Base-by-base conservation (phyloP, 169 alveolate species). In the Pseudocohnilembus persalinus region DNA sequence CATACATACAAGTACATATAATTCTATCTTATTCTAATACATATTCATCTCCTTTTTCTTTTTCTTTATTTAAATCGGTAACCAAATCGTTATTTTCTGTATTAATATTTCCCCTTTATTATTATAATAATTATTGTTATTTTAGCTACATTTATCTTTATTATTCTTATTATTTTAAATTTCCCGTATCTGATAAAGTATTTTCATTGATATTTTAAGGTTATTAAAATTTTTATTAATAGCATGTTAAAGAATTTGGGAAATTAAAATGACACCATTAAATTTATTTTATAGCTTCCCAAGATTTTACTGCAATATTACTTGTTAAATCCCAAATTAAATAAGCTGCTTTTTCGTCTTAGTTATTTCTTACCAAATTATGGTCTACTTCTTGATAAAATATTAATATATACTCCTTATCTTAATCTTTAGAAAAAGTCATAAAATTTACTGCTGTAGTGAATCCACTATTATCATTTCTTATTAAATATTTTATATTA, bases 31-130 rank as follows among this genome's bases (percentile, higher is more conserved):
- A 20, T 11, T 49, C 68, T 20, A 49, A 11, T 20, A 49, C 68
- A 49, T 49, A 11, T 49, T 49, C 20, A 20, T 49, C 68, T 49
- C 20, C 68, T 49, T 49, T 49, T 4, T 91, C 94, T 31, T 92
- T 92, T 82, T 92, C 95, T 64, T 90, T 85, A 75, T 80, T 83
- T 75, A 94, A 73, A 28, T 94, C 80, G 1, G 94, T 89, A 81
- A 89, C 90, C 79, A 94, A 89, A 75, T 92, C 93, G 65, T 91
- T 73, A 81, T 90, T 90, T 72, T 92, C 74, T 77, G 89, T 94
- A 63, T 96, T 96, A 65, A 79, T 75, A 1, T 83, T 82, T 33
- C 91, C 88, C 63, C 97, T n/a, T n/a, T n/a, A n/a, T n/a, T n/a
- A n/a, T n/a, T n/a, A n/a, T n/a, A n/a, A n/a, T n/a, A n/a, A n/a